phyloP scores from a whole-genome alignment of 805 yeast genomes.

The Kodamaea jinghongensis region DNA sequence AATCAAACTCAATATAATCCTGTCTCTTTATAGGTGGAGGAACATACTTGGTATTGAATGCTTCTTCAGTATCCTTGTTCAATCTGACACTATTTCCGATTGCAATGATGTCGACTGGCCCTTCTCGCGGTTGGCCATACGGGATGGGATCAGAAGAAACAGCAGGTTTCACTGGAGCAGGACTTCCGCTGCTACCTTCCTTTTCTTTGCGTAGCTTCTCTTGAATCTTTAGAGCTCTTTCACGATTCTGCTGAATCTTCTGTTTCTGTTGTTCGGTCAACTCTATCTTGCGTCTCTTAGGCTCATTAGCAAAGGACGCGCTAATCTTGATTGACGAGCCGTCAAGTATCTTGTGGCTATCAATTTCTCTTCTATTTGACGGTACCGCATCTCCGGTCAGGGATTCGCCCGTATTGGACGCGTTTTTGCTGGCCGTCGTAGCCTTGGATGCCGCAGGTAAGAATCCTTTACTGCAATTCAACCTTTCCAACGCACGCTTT shows the following conservation, averaged over 20 bases:
- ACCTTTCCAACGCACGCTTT: conserved; percentile 56
- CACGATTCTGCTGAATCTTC: conserved; percentile 51
- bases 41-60: conserved; percentile 13
- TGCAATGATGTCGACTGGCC: conserved; percentile 4
- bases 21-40: conserved; percentile 47
- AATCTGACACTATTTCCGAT: conserved; percentile 9
- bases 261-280: conserved; percentile 50
- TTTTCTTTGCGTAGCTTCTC: conserved; percentile 13
- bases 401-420: neutral
- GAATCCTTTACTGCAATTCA: conserved; percentile 32
- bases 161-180: conserved; percentile 6
- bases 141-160: neutral
- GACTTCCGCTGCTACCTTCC: neutral
- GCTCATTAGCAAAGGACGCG: conserved; percentile 5
- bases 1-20: conserved; percentile 81
- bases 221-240: conserved; percentile 49
- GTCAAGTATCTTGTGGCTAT: conserved; percentile 3
- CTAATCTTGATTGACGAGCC: conserved; percentile 6
- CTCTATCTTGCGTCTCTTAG: conserved; percentile 23
- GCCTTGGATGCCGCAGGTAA: neutral
- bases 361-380: neutral
- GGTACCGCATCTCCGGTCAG: conserved; percentile 4
- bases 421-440: neutral
- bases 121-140: neutral
- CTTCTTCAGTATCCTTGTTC: conserved; percentile 3